A percentile compares a stretch with the other conserved stretches of the same genome.
These are phyloP conservation scores for Arthrobotrys megalospora DNA, from an alignment of 2,329 filamentous ascomycete genomes.

Conservation along the genomic window DNA sequence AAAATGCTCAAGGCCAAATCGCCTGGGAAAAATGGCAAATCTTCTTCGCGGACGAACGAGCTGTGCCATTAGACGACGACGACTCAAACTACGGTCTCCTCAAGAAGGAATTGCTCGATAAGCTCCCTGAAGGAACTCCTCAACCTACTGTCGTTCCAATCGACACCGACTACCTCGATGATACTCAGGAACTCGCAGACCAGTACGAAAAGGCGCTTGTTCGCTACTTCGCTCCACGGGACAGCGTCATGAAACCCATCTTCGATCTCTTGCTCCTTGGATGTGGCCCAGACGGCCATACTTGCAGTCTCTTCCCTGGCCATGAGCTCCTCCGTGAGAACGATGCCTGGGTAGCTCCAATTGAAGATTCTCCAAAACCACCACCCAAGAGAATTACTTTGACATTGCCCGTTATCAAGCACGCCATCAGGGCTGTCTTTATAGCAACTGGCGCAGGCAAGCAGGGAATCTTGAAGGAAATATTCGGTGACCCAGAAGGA, in stretches of 20 bases:
- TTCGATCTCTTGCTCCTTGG: slow-evolving; percentile 95
- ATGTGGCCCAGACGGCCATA: slow-evolving; percentile 96
- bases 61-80: slow-evolving; percentile 88
- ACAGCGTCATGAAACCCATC: slow-evolving; percentile 93
- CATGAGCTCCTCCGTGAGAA: slow-evolving; percentile 88
- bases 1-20: slow-evolving; percentile 69
- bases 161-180: slow-evolving; percentile 72
- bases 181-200: slow-evolving; percentile 92
- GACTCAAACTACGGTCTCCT: slow-evolving; percentile 95
- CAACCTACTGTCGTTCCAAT: slow-evolving; percentile 71
- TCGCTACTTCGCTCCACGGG: slow-evolving; percentile 86
- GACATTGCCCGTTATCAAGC: slow-evolving; percentile 89
- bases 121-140: slow-evolving; percentile 78
- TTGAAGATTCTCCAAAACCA: slow-evolving; percentile 94
- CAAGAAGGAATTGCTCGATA: slow-evolving; percentile 88
- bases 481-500: slow-evolving; percentile 78
- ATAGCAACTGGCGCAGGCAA: slow-evolving; percentile 91
- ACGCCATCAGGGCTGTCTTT: slow-evolving; percentile 88
- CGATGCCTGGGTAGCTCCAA: slow-evolving; percentile 91
- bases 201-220: slow-evolving; percentile 92
- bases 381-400: slow-evolving; percentile 91
- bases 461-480: slow-evolving; percentile 91
- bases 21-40: slow-evolving; percentile 94
- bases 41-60: slow-evolving; percentile 98
- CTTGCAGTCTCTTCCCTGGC: slow-evolving; percentile 94